Evolutionary conservation across 495 filamentous ascomycete genomes (phyloP).

Genomic region (Margaritispora aquatica): DNA sequence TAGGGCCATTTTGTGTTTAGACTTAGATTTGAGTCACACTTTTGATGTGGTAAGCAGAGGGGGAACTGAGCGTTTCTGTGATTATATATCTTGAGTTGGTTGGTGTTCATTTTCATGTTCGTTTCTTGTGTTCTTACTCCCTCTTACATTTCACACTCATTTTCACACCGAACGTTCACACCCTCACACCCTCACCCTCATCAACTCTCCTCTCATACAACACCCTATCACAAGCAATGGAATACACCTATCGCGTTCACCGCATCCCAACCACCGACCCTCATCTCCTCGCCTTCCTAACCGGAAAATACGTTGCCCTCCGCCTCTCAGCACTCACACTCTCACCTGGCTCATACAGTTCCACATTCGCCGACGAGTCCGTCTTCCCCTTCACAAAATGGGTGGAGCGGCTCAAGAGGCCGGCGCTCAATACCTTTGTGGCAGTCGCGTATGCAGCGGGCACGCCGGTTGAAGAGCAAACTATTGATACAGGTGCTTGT

Average conservation of each 20-base stretch:
- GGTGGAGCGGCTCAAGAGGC: constrained; percentile 19
- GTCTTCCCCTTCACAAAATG: constrained; percentile 26
- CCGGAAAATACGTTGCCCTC: constrained; percentile 26
- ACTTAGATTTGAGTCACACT: too few species aligned
- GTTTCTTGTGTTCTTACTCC: neutral
- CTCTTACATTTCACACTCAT: neutral
- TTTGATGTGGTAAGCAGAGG: too few species aligned
- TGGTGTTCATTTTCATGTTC: too few species aligned
- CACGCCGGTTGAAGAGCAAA: neutral
- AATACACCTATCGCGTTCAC: constrained; percentile 10
- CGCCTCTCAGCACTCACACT: constrained; percentile 23
- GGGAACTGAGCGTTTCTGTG: too few species aligned
- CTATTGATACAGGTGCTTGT: constrained; percentile 4
- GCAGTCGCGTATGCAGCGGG: constrained; percentile 26
- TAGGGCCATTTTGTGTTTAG: too few species aligned
- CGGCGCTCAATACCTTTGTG: constrained; percentile 25
- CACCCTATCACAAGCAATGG: neutral
- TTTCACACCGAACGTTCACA: neutral
- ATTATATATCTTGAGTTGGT: too few species aligned
- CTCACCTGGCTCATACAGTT: constrained; percentile 29
- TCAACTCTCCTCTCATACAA: too few species aligned
- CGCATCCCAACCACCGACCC: constrained; percentile 11
- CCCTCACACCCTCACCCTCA: neutral
- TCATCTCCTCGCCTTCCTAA: constrained; percentile 14
- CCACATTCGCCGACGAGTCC: constrained; percentile 30